Evolutionary conservation across 495 filamentous ascomycete genomes (phyloP), one percentile per base, ranked within the genome.

Genomic region (Chaetomium cochliodes): DNA sequence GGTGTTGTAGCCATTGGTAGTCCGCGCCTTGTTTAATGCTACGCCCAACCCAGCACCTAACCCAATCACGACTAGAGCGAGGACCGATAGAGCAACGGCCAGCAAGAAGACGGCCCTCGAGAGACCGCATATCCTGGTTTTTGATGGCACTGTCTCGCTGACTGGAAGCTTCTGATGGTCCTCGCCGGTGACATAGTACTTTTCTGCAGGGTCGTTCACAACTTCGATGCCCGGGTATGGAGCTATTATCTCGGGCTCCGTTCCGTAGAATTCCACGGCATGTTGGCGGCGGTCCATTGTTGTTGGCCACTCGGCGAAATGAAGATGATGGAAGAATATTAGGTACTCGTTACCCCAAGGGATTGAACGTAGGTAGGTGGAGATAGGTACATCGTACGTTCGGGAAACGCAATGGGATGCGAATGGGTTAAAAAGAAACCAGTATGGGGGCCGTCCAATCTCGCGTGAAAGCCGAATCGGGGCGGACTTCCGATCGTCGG

Each of bases 81-180:
- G 33, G n/a, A 42, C 9, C 15, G 54, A 23, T 12, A 41, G 25
- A 8, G 37, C 54, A 15, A 57, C 33, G n/a, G 33, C 20, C 11
- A 57, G 33, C 20, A 33, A 41, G 37, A 57, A 57, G 9, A 57
- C 15, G 3, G 7, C 33, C 20, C 54, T 57, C 20, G 54, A 57
- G 33, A 57, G 33, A 41, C 54, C 54, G n/a, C 54, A 57, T 57
- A 57, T 57, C 33, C 18, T 57, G 1, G 22, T 57, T 20, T 22
- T 39, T 4, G 52, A 16, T 7, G 26, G 26, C 18, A 39, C 15
- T 20, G 28, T 20, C n/a, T 41, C 54, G 33, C n/a, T 15, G 15
- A 9, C 33, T 42, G 33, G 4, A 3, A 7, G n/a, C 37, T 57
- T 41, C 30, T 23, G 3, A 41, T 41, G 9, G 20, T 57, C 20